Conservation (phyloP, 768 basidiomycete species). For the Amanita pallidorosea region DNA sequence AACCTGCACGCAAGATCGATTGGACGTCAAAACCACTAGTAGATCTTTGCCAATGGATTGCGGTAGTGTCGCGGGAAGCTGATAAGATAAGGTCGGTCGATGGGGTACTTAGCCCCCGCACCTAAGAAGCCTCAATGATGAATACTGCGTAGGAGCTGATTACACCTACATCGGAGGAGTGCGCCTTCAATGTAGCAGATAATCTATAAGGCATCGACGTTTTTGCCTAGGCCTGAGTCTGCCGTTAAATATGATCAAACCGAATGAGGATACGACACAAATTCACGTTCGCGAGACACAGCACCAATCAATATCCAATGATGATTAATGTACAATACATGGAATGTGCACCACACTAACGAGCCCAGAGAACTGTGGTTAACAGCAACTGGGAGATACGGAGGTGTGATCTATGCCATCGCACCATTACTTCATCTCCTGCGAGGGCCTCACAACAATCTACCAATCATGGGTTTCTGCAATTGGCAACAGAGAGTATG, state of each 20-base stretch:
- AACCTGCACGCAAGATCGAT: conserved; percentile 48
- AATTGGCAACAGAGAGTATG: conserved; percentile 23
- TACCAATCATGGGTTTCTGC: conserved; percentile 32
- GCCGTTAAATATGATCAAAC: background rate
- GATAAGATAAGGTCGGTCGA: conserved; percentile 74
- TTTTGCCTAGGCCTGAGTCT: no score
- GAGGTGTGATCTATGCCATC: conserved; percentile 78
- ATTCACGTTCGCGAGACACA: background rate
- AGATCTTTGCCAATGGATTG: conserved; percentile 70
- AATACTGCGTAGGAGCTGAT: conserved; percentile 6
- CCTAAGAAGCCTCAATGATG: conserved; percentile 35
- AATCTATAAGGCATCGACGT: conserved; percentile 60
- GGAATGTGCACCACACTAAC: conserved; percentile 79
- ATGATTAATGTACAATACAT: background rate
- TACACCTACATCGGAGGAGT: conserved; percentile 63
- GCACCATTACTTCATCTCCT: conserved; percentile 88
- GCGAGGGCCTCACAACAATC: conserved; percentile 54
- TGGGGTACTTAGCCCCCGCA: conserved; percentile 73
- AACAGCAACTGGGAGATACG: conserved; percentile 71
- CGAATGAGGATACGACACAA: background rate
- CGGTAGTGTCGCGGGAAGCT: conserved; percentile 85
- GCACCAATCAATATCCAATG: background rate
- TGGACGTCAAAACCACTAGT: conserved; percentile 42
- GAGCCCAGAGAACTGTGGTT: conserved; percentile 56
- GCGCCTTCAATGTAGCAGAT: conserved; percentile 59